Evolutionary conservation across 164 flowering plant genomes (phyloP).

Genomic region (Macadamia integrifolia): DNA sequence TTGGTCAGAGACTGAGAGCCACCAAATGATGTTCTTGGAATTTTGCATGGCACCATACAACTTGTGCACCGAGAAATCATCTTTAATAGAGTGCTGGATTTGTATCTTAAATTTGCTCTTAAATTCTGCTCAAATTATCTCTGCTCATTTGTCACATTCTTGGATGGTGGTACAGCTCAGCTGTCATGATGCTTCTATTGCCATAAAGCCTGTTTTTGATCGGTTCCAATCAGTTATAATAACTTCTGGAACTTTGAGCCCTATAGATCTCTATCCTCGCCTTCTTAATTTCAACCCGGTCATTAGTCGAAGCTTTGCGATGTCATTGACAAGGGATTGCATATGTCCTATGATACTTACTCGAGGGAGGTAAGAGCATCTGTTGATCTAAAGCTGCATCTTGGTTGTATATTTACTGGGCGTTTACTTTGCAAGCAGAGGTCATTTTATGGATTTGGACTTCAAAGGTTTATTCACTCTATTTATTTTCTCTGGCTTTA

Average conservation of each 20-base stretch:
- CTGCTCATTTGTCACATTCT: constrained; percentile 2
- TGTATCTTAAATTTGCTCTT: background rate
- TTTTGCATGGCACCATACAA: background rate
- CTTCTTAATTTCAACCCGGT: constrained; percentile 96
- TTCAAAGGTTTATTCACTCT: background rate
- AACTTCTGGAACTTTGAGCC: constrained; percentile 97
- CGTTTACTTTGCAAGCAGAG: background rate
- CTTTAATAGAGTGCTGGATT: background rate
- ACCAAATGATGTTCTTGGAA: background rate
- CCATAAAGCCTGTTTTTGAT: constrained; percentile 95
- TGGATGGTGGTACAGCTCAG: constrained; percentile 56
- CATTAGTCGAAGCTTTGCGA: constrained; percentile 90
- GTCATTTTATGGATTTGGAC: background rate
- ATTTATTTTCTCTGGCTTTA: constrained; percentile 3
- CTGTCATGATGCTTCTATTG: constrained; percentile 99
- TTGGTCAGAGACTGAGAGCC: background rate
- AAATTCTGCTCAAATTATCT: background rate
- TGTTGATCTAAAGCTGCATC: background rate
- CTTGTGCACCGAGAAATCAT: background rate
- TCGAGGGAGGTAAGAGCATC: constrained; percentile 75
- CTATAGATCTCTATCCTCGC: constrained; percentile 95
- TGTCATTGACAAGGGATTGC: constrained; percentile 98
- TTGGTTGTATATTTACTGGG: constrained; percentile 1
- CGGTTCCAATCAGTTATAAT: constrained; percentile 96
- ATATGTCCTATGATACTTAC: constrained; percentile 99